Conservation (phyloP, 2,329 filamentous ascomycete genomes). For the Helotiales sp. region DNA sequence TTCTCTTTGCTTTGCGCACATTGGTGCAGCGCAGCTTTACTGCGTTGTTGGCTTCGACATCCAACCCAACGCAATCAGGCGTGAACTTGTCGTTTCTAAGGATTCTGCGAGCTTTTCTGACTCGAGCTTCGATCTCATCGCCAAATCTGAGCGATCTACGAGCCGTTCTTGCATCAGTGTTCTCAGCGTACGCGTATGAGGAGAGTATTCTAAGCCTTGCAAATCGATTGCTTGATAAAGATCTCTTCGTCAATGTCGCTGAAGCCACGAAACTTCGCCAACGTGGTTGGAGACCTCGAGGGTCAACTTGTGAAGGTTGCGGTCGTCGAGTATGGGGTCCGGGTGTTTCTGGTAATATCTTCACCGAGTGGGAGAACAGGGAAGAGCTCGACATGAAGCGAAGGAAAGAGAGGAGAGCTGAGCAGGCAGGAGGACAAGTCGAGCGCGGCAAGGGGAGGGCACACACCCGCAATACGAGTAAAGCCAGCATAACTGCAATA, state of each 20-base stretch:
- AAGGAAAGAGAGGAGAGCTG: constrained; percentile 37
- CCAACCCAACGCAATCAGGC: constrained; percentile 38
- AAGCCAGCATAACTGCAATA: constrained; percentile 21
- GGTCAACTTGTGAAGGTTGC: constrained; percentile 87
- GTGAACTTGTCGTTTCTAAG: constrained; percentile 78
- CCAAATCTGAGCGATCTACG: constrained; percentile 87
- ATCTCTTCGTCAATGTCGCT: constrained; percentile 81
- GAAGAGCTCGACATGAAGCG: constrained; percentile 48
- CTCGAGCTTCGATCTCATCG: constrained; percentile 75
- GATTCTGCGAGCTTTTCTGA: constrained; percentile 85
- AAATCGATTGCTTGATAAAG: constrained; percentile 83
- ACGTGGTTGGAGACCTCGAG: constrained; percentile 84
- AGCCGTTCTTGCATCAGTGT: constrained; percentile 82
- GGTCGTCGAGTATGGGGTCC: constrained; percentile 84
- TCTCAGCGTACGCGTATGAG: constrained; percentile 94
- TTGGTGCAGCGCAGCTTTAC: constrained; percentile 91
- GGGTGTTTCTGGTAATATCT: constrained; percentile 74
- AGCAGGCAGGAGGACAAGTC: constrained; percentile 34
- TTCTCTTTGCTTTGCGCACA: constrained; percentile 68
- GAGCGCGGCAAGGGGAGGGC: constrained; percentile 44
- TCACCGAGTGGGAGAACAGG: constrained; percentile 76
- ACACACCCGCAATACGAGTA: constrained; percentile 29
- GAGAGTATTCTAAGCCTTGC: constrained; percentile 84
- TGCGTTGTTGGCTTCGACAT: constrained; percentile 76
- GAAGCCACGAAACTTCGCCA: constrained; percentile 74